Percentiles rank a stretch among this genome's conserved stretches.
phyloP scores from a whole-genome alignment of 352 stramenopile species.

The Phytophthora cryptogea region DNA sequence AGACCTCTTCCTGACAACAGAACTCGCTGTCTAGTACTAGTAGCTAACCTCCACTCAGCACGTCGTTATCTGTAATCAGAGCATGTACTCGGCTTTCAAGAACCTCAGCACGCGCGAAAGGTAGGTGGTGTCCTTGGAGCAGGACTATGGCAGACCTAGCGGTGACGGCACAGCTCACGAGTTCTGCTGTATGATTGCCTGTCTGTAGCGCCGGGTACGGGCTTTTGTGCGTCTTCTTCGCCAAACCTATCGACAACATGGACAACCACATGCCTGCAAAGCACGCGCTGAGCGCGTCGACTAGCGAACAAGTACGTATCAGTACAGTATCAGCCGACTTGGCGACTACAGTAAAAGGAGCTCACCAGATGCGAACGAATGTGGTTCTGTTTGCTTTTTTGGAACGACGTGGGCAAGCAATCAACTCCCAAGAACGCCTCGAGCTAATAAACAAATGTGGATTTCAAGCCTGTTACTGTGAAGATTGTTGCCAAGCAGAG shows the following conservation, averaged over 20 bases:
- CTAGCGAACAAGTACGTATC: slow-evolving; percentile 46
- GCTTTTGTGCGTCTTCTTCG: slow-evolving; percentile 55
- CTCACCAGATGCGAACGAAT: neutral
- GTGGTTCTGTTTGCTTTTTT: slow-evolving; percentile 18
- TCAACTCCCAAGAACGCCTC: slow-evolving; percentile 6
- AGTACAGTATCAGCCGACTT: neutral
- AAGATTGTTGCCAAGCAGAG: neutral
- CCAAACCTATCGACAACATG: slow-evolving; percentile 59
- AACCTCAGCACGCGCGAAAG: slow-evolving; percentile 56
- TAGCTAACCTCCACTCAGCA: neutral
- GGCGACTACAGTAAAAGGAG: too few species aligned
- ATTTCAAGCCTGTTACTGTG: slow-evolving; percentile 28
- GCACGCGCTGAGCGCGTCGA: slow-evolving; percentile 37
- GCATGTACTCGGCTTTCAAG: slow-evolving; percentile 53
- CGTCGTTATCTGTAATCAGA: neutral
- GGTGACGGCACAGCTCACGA: neutral
- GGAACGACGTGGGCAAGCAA: slow-evolving; percentile 50
- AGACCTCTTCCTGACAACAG: slow-evolving; percentile 12
- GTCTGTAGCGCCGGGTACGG: slow-evolving; percentile 45
- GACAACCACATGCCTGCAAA: slow-evolving; percentile 54
- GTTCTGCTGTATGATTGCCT: slow-evolving; percentile 6
- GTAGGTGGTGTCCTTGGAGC: slow-evolving; percentile 13
- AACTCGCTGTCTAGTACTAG: neutral
- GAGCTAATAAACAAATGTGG: slow-evolving; percentile 29
- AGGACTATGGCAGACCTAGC: too few species aligned